Base-by-base conservation (phyloP, 805 yeast genomes). In the Saccharomycopsis fibuligera region DNA sequence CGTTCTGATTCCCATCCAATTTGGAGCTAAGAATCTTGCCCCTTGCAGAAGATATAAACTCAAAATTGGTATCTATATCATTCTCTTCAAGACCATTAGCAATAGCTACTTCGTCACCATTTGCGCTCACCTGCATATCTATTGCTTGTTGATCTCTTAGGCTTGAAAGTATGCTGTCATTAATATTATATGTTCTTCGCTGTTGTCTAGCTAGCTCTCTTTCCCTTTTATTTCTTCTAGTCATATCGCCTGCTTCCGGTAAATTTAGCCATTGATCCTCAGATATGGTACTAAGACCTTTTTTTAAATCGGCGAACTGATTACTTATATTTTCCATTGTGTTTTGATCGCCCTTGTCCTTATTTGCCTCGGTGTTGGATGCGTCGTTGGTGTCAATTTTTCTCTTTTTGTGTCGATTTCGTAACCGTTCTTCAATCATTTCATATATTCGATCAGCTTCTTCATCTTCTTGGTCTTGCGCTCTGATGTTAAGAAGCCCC, bases 171-270 rank as follows among this genome's bases (percentile, higher is more conserved):
- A 87, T 62, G 1, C 78, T 60, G 61, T 91, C 97, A 0, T 96
- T 93, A 2, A 85, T 86, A 8, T 96, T 88, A 61, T 88, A 91
- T 37, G 76, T 78, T 51, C 96, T 68, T 54, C 81, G 80, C 50
- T 77, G 76, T 56, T 69, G 73, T 58, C 81, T 83, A 41, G 76
- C 75, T 47, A 79, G 71, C 39, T 79, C 62, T 47, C 96, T 68
- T 43, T 75, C 68, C 48, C 98, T 67, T 56, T 89, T 87, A 63
- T 88, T 88, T 49, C 78, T 70, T 58, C 80, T 74, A 0, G 99
- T 93, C 58, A 86, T 68, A 63, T 91, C 98, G 1, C 88, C 85
- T 1, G 87, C 93, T 54, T 88, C 96, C 0, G 98, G 98, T 3
- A 91, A 60, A 52, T 69, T 73, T 3, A 75, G 72, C 99, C 99